Evolutionary conservation across 75 land plant genomes (phyloP), one percentile per base, ranked within the genome.

Genomic region (Ceratopteris richardii): DNA sequence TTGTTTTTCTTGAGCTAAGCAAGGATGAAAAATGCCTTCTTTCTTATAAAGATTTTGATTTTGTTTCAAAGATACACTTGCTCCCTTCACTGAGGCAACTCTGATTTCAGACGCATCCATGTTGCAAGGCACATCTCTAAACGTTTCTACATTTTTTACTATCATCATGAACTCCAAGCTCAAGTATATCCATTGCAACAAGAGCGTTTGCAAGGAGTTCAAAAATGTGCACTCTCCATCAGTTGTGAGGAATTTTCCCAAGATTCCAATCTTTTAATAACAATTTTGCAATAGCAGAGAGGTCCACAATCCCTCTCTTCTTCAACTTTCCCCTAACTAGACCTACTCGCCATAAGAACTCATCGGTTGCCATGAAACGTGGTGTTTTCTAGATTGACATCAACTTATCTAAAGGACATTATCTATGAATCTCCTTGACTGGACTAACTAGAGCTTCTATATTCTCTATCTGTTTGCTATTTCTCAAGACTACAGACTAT

Each of bases 181-280:
- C 69, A 12, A 64, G 58, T 18, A 72, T 73, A 41, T 93, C 98
- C 67, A 93, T 77, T 46, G 72, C 65, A 13, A 82, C 66, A 18
- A 95, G 98, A 30, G 74, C 59, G 63, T 68, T 66, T 26, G 99
- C 61, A 41, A 81, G 79, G 39, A 90, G 74, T 72, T 84, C 88
- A 26, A 81, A n/a, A 71, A 75, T 78, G 78, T 24, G 51, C 36
- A 51, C 77, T 75, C 54, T 86, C 88, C 41, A 74, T 71, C 48
- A 74, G 60, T 76, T 88, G 60, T 85, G 83, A 11, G 95, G 82
- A 51, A 93, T 89, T 75, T 93, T 93, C 33, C 98, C 98, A 68
- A 79, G 85, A 77, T 94, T 94, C 98, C 98, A 94, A 54, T 94
- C 96, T 62, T 81, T 90, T 64, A 94, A 68, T 39, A 94, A 81